phyloP scores from a whole-genome alignment of 331 rosid species.

The Quercus phellos region DNA sequence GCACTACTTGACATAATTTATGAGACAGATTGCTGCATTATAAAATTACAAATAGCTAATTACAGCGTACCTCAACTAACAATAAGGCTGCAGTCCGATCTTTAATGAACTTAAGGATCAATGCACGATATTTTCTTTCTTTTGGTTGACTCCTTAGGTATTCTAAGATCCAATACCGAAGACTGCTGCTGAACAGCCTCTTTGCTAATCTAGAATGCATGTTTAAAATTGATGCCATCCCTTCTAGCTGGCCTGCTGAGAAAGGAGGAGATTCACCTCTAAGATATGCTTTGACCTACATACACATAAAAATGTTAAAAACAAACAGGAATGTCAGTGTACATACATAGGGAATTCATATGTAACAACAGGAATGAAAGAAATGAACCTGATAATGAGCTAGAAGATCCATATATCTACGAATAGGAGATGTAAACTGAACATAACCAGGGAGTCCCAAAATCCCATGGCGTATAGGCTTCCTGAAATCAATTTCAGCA shows the following conservation, averaged over 20 bases:
- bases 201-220: constrained; percentile 58
- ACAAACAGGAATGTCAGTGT: background rate
- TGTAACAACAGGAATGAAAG: constrained; percentile 8
- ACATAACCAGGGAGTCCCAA: constrained; percentile 91
- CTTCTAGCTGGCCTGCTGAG: constrained; percentile 77
- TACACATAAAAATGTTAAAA: background rate
- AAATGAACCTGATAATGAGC: constrained; percentile 84
- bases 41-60: constrained; percentile 9
- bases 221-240: constrained; percentile 60
- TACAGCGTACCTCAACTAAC: constrained; percentile 70
- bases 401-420: constrained; percentile 92
- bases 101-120: constrained; percentile 80
- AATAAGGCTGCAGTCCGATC: constrained; percentile 76
- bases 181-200: constrained; percentile 65
- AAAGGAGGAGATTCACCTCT: constrained; percentile 75
- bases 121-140: constrained; percentile 54
- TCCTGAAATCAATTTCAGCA: constrained; percentile 95
- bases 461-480: constrained; percentile 83
- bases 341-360: background rate
- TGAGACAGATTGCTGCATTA: background rate
- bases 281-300: constrained; percentile 77
- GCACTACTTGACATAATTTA: background rate
- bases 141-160: constrained; percentile 79
- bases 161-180: constrained; percentile 89
- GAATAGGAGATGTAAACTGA: constrained; percentile 96